Evolutionary conservation across 2,329 filamentous ascomycete species (phyloP).

Genomic region (Fusarium concolor): DNA sequence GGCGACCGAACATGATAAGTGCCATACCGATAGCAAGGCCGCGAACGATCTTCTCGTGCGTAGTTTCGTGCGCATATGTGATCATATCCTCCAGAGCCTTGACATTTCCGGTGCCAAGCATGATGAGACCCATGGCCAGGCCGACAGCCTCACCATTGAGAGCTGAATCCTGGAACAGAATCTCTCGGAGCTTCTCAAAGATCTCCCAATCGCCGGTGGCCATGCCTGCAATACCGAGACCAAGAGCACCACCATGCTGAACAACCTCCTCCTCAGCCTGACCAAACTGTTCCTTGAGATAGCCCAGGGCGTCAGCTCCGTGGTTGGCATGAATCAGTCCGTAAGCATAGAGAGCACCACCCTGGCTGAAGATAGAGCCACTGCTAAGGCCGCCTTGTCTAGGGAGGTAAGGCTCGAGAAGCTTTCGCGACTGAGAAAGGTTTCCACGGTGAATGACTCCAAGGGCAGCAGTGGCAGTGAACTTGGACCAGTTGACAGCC

Average conservation of each 20-base stretch:
- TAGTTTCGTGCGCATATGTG: slow-evolving; percentile 95
- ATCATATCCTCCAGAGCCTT: slow-evolving; percentile 97
- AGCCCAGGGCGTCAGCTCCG: slow-evolving; percentile 87
- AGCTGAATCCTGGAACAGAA: slow-evolving; percentile 93
- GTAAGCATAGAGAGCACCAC: slow-evolving; percentile 94
- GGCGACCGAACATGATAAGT: slow-evolving; percentile 96
- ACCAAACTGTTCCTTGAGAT: slow-evolving; percentile 79
- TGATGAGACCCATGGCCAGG: slow-evolving; percentile 95
- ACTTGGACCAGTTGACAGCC: slow-evolving; percentile 99
- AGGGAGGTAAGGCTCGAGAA: slow-evolving; percentile 94
- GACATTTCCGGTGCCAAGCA: slow-evolving; percentile 97
- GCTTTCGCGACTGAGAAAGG: slow-evolving; percentile 89
- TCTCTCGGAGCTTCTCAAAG: slow-evolving; percentile 88
- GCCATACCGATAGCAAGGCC: slow-evolving; percentile 97
- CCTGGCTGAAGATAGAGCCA: slow-evolving; percentile 94
- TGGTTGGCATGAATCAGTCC: slow-evolving; percentile 98
- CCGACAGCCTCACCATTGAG: slow-evolving; percentile 97
- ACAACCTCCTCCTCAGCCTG: slow-evolving; percentile 90
- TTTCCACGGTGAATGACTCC: slow-evolving; percentile 98
- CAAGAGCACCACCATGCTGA: slow-evolving; percentile 94
- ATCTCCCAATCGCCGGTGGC: slow-evolving; percentile 91
- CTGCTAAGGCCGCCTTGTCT: slow-evolving; percentile 77
- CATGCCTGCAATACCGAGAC: slow-evolving; percentile 97
- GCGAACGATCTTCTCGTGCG: slow-evolving; percentile 98
- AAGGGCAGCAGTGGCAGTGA: slow-evolving; percentile 94